A percentile compares a stretch with the other conserved stretches of the same genome.
Conservation (phyloP, 495 filamentous ascomycete genomes). For the Darksidea phi region DNA sequence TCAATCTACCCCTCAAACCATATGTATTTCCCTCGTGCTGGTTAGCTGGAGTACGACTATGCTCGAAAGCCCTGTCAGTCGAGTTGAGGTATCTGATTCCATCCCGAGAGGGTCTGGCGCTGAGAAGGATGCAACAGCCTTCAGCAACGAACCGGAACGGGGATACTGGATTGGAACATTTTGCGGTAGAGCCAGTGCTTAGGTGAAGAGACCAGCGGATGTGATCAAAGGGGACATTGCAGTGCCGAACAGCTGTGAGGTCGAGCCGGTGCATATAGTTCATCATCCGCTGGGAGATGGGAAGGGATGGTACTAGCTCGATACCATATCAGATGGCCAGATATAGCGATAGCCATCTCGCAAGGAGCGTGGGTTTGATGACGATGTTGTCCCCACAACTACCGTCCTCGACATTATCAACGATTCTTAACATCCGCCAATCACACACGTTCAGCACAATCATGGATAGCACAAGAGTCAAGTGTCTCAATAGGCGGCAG, state of each 20-base stretch:
- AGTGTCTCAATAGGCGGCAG: constrained; percentile 59
- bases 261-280: constrained; percentile 63
- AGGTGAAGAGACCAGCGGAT: constrained; percentile 54
- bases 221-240: constrained; percentile 46
- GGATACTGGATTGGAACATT: constrained; percentile 50
- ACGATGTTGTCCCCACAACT: constrained; percentile 58
- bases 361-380: constrained; percentile 54
- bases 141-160: constrained; percentile 15
- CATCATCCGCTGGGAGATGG: constrained; percentile 4
- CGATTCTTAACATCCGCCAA: constrained; percentile 47
- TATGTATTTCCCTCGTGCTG: neutral
- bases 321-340: constrained; percentile 55
- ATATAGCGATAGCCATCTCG: constrained; percentile 61
- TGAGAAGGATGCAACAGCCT: neutral
- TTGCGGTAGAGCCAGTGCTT: constrained; percentile 60
- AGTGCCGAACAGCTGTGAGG: constrained; percentile 49
- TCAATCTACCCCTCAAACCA: neutral
- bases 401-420: constrained; percentile 55
- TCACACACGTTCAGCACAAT: constrained; percentile 44
- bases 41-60: constrained; percentile 26
- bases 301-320: constrained; percentile 13
- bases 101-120: constrained; percentile 27
- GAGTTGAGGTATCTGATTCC: constrained; percentile 38
- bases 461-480: constrained; percentile 57
- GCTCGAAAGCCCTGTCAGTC: constrained; percentile 29